Percentiles rank a stretch among this genome's conserved stretches.
Conservation (phyloP, 2,329 filamentous ascomycete genomes). For the Aspergillus novoparasiticus region DNA sequence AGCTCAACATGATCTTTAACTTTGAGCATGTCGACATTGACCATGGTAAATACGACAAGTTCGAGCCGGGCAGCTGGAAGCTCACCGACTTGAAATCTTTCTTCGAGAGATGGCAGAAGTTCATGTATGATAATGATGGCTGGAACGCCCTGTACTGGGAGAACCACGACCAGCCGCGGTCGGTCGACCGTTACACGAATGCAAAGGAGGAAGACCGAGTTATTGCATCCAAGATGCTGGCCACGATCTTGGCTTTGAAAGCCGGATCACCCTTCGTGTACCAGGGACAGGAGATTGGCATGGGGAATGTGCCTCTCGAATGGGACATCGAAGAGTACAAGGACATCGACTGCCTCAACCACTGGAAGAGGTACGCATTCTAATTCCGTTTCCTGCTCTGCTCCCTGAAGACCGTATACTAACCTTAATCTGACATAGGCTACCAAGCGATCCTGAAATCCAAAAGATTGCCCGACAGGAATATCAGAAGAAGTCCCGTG, state of each 20-base stretch:
- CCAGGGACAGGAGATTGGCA: constrained; percentile 70
- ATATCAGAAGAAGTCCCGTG: constrained; percentile 52
- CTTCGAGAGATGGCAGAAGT: constrained; percentile 60
- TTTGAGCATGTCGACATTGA: constrained; percentile 70
- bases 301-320: constrained; percentile 63
- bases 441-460: constrained; percentile 31
- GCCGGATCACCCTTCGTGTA: constrained; percentile 68
- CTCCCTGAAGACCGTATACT: not conserved
- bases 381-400: too few relatives aligned
- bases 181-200: constrained; percentile 58
- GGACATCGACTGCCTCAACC: constrained; percentile 65
- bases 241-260: constrained; percentile 59
- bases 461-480: constrained; percentile 35
- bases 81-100: constrained; percentile 56
- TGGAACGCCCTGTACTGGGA: constrained; percentile 69
- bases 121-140: constrained; percentile 61
- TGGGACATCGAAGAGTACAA: constrained; percentile 69
- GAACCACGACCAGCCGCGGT: constrained; percentile 67
- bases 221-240: constrained; percentile 61
- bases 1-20: constrained; percentile 73
- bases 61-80: constrained; percentile 49
- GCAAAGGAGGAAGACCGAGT: constrained; percentile 54
- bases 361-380: constrained; percentile 49
- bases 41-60: constrained; percentile 54
- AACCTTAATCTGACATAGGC: constrained; percentile 21